Percentiles rank a stretch among this genome's conserved stretches.
These are phyloP conservation scores for Malus hybrid DNA, from an alignment of 331 rosid species.

Conservation along the genomic window DNA sequence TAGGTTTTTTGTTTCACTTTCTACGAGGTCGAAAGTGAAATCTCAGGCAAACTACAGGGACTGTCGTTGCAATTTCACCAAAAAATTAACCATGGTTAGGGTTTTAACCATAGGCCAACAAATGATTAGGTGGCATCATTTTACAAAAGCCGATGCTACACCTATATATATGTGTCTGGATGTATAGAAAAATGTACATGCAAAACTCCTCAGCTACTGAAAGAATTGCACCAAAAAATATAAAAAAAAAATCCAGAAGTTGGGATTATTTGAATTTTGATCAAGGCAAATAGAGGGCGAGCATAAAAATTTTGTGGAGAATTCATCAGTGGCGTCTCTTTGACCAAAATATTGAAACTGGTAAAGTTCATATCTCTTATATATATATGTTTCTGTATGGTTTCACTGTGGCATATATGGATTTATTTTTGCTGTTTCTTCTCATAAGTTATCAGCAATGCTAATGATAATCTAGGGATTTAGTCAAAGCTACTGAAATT, in stretches of 20 bases:
- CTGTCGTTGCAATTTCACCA: not conserved
- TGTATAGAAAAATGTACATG: not conserved
- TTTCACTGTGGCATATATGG: constrained; percentile 4
- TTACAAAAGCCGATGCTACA: not conserved
- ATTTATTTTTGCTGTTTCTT: constrained; percentile 4
- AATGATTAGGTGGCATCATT: constrained; percentile 1
- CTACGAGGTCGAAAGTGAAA: not conserved
- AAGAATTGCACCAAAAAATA: not conserved
- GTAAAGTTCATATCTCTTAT: constrained; percentile 5
- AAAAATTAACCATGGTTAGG: constrained; percentile 7
- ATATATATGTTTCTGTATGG: not conserved
- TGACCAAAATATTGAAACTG: not conserved
- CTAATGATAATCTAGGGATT: constrained; percentile 6
- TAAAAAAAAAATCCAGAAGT: not conserved
- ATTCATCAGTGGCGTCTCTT: constrained; percentile 18
- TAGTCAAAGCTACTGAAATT: constrained; percentile 18
- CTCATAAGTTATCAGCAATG: constrained; percentile 12
- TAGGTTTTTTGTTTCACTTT: not conserved
- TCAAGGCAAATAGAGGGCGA: constrained; percentile 6
- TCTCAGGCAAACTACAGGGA: not conserved
- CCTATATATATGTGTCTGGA: not conserved
- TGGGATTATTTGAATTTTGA: constrained; percentile 5
- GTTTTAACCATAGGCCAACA: constrained; percentile 10
- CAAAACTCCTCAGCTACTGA: constrained; percentile 1
- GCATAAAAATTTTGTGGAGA: not conserved